phyloP scores from a whole-genome alignment of 2,329 filamentous ascomycete species.

The Monosporascus sp. region DNA sequence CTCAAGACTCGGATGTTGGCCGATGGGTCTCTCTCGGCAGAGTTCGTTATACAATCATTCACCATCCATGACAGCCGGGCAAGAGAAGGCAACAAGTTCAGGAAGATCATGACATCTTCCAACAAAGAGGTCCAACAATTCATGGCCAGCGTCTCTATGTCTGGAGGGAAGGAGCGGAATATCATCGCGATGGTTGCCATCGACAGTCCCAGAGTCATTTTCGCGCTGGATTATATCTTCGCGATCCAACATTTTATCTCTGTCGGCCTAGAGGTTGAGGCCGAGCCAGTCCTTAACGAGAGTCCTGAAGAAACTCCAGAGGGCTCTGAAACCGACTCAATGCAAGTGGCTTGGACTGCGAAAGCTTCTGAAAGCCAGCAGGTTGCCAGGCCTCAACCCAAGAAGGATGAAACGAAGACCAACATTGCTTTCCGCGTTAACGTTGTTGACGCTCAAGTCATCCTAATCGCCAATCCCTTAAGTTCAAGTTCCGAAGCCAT shows the following conservation, averaged over 20 bases:
- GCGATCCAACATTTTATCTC: constrained; percentile 80
- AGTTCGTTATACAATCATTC: constrained; percentile 89
- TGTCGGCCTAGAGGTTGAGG: constrained; percentile 63
- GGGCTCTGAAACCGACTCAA: constrained; percentile 55
- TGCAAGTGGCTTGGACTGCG: constrained; percentile 41
- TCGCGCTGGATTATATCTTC: constrained; percentile 93
- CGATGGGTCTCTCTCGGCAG: constrained; percentile 85
- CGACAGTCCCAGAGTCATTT: constrained; percentile 90
- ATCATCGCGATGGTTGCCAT: constrained; percentile 89
- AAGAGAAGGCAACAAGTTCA: constrained; percentile 88
- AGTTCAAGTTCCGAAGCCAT: constrained; percentile 91
- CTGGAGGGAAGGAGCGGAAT: constrained; percentile 73
- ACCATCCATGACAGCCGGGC: constrained; percentile 91
- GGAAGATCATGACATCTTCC: constrained; percentile 95
- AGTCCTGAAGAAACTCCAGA: constrained; percentile 53
- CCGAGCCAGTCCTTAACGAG: constrained; percentile 44
- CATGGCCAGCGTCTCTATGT: constrained; percentile 95
- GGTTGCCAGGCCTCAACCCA: constrained; percentile 15
- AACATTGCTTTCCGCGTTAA: constrained; percentile 85
- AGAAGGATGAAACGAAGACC: constrained; percentile 47
- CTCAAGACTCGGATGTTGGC: constrained; percentile 91
- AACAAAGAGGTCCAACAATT: constrained; percentile 96
- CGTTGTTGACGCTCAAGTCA: constrained; percentile 91
- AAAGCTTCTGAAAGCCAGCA: constrained; percentile 27
- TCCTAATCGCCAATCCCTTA: constrained; percentile 90